Conservation (phyloP, 1,284 basidiomycete species). For the Thecaphora thlaspeos region DNA sequence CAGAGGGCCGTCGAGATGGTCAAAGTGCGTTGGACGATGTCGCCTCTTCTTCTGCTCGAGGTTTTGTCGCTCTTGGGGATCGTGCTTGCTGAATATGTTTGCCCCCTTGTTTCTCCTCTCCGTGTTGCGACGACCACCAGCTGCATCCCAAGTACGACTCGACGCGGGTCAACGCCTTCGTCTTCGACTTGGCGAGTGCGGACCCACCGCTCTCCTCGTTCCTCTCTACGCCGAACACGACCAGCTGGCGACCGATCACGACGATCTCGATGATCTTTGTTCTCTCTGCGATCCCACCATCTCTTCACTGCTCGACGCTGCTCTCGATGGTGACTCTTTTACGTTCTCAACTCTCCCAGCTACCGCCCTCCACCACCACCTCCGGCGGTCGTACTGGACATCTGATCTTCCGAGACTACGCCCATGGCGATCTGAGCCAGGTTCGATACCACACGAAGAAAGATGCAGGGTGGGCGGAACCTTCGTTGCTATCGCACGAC, state of each 20-base stretch:
- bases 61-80: too few species aligned
- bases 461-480: constrained; percentile 51
- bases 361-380: constrained; percentile 1
- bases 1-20: constrained; percentile 50
- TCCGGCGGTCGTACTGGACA: too few species aligned
- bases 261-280: constrained; percentile 57
- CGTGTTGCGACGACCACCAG: constrained; percentile 1
- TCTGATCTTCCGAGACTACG: constrained; percentile 58
- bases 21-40: too few species aligned
- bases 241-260: constrained; percentile 20
- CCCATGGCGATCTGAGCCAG: constrained; percentile 56
- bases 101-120: background rate
- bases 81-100: too few species aligned
- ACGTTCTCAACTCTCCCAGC: background rate
- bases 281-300: constrained; percentile 57
- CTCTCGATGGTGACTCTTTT: constrained; percentile 18
- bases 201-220: constrained; percentile 1
- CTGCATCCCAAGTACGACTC: constrained; percentile 40
- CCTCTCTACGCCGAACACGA: constrained; percentile 2
- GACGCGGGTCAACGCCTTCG: constrained; percentile 53
- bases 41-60: too few species aligned
- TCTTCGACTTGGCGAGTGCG: constrained; percentile 50
- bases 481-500: constrained; percentile 41
- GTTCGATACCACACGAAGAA: constrained; percentile 56
- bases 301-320: constrained; percentile 39